Base-by-base conservation (phyloP, 225 moss, liverwort and hornwort genomes). In the Neckera pumila region DNA sequence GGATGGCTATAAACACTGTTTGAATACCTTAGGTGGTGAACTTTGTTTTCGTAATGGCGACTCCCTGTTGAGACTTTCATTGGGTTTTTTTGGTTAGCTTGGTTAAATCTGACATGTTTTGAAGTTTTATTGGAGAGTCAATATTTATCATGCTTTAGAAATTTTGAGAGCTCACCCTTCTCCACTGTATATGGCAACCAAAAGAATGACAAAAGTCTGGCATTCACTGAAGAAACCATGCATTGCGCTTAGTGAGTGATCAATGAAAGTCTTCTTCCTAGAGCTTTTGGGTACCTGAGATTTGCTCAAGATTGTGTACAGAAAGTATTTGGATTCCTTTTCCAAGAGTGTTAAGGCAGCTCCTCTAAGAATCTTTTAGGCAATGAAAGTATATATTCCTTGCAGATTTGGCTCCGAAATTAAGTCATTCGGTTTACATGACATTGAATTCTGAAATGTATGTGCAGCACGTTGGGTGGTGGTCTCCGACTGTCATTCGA, bases 401-500 rank as follows among this genome's bases (percentile, higher is more conserved):
- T 84, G 74, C 34, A 87, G 45, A 25, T 67, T 53, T 59, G 75
- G 33, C 54, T 54, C 26, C 31, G 57, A 42, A 67, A 27, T 64
- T 43, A 36, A 34, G 51, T 71, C 25, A 53, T 76, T 71, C 42
- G 23, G 58, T 82, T 60, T 85, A 34, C 65, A 49, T 28, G 9
- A 80, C 42, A 66, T 73, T 51, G 72, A 53, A 33, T 56, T 11
- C 62, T 88, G 65, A 85, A 85, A 87, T 86, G 49, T 87, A 27
- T 85, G 64, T 72, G 63, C 97, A 98, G 98, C 97, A 95, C 86
- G 98, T 98, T 69, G 98, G 98, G 84, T 98, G 97, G 98, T 98
- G 98, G 98, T 96, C 97, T 85, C 98, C 98, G 71, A 98, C 98
- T 72, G 95, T 98, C 63, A 97, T 98, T 85, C 94, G 98, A 87